Conservation (phyloP, 306 rosid genomes). For the Begonia masoniana region DNA sequence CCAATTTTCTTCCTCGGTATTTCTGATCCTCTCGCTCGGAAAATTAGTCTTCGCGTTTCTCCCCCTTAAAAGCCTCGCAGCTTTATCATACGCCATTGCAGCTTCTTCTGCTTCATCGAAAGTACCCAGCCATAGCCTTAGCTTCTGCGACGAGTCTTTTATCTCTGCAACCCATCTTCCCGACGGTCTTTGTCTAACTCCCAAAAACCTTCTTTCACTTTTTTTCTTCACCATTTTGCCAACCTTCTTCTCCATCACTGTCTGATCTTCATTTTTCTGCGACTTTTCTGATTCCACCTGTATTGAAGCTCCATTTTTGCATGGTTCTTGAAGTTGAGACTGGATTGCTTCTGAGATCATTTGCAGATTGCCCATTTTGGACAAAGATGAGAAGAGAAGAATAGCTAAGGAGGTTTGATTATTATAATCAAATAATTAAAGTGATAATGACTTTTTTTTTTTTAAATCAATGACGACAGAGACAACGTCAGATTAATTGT, state of each 20-base stretch:
- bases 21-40: constrained; percentile 21
- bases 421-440: too few species aligned
- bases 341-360: not conserved
- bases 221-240: not conserved
- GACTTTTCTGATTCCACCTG: constrained; percentile 10
- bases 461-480: too few species aligned
- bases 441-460: too few species aligned
- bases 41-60: constrained; percentile 78
- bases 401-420: too few species aligned
- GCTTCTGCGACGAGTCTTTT: constrained; percentile 73
- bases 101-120: constrained; percentile 74
- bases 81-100: constrained; percentile 68
- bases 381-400: too few species aligned
- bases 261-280: constrained; percentile 9
- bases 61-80: constrained; percentile 83
- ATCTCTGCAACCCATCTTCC: constrained; percentile 97
- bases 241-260: not conserved
- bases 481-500: too few species aligned
- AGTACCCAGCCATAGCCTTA: constrained; percentile 87
- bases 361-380: too few species aligned
- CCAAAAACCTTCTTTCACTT: constrained; percentile 43
- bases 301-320: constrained; percentile 2
- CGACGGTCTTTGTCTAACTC: constrained; percentile 87
- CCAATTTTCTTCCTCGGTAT: constrained; percentile 23
- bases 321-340: constrained; percentile 18